Evolutionary conservation across 2,329 filamentous ascomycete genomes (phyloP).

Genomic region (Passalora sequoiae): DNA sequence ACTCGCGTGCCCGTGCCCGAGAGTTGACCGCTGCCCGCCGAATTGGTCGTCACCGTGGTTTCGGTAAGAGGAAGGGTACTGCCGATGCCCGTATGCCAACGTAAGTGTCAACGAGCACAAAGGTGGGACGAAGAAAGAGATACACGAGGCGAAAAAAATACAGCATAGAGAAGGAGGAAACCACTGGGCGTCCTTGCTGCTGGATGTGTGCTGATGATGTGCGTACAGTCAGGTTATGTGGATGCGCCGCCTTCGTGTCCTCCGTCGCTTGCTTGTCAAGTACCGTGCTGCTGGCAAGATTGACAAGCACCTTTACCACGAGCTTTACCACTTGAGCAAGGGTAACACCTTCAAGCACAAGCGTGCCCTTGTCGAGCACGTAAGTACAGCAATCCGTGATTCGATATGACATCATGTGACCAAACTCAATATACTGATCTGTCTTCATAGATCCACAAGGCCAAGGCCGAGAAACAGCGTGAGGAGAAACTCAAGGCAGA

Average conservation of each 20-base stretch:
- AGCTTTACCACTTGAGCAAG: conserved; percentile 99
- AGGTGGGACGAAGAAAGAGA: conserved; percentile 3
- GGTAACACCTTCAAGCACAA: conserved; percentile 99
- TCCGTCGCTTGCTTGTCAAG: conserved; percentile 98
- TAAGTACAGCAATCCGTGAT: conserved; percentile 56
- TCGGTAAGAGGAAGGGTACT: conserved; percentile 99
- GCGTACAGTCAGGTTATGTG: conserved; percentile 81
- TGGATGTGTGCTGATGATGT: conserved; percentile 28
- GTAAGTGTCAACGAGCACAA: conserved; percentile 51
- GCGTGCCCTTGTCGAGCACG: conserved; percentile 98
- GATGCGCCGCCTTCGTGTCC: conserved; percentile 99
- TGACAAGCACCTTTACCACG: conserved; percentile 99
- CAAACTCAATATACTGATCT: conserved; percentile 15
- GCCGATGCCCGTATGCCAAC: conserved; percentile 98
- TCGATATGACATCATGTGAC: conserved; percentile 35
- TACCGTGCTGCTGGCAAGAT: conserved; percentile 99
- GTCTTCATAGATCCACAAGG: conserved; percentile 82
- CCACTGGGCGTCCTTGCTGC: too few species aligned
- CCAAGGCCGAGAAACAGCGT: conserved; percentile 98
- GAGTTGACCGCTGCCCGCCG: conserved; percentile 91
- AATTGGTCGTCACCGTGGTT: conserved; percentile 95
- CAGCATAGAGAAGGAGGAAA: too few species aligned
- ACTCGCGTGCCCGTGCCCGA: conserved; percentile 94
- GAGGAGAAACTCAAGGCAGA: conserved; percentile 96
- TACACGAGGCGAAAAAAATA: too few species aligned